A percentile compares a stretch with the other conserved stretches of the same genome.
Evolutionary conservation across 331 rosid genomes (phyloP).

Genomic region (Pyrus hybrid): DNA sequence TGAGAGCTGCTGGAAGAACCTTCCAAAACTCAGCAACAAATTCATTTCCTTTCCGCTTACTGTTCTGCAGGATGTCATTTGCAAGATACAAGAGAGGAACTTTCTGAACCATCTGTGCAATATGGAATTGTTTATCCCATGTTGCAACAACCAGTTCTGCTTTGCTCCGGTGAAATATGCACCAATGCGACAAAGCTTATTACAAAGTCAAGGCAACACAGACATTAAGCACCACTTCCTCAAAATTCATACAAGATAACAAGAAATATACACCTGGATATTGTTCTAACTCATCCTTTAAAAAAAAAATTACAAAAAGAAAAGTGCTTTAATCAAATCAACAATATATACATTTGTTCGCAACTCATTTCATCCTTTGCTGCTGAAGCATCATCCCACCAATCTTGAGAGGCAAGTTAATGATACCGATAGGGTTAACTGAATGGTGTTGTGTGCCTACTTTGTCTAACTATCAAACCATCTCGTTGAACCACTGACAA

Average conservation of each 20-base stretch:
- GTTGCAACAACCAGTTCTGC: slow-evolving; percentile 78
- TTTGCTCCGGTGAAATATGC: slow-evolving; percentile 78
- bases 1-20: slow-evolving; percentile 78
- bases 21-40: slow-evolving; percentile 89
- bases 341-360: not conserved
- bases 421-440: not conserved
- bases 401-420: not conserved
- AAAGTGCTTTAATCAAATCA: not conserved
- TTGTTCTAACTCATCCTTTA: not conserved
- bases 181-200: slow-evolving; percentile 88
- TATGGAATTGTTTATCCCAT: slow-evolving; percentile 77
- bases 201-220: slow-evolving; percentile 33
- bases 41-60: slow-evolving; percentile 91
- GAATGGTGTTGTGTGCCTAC: not conserved
- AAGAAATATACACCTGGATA: not conserved
- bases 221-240: not conserved
- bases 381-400: not conserved
- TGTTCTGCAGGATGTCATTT: slow-evolving; percentile 88
- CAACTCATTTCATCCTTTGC: not conserved
- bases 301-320: not conserved
- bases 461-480: not conserved
- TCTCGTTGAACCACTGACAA: not conserved
- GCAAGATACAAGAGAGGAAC: slow-evolving; percentile 81
- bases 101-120: slow-evolving; percentile 53
- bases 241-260: not conserved